phyloP scores from a whole-genome alignment of 768 basidiomycete species.

The Macrolepiota dolichaula region DNA sequence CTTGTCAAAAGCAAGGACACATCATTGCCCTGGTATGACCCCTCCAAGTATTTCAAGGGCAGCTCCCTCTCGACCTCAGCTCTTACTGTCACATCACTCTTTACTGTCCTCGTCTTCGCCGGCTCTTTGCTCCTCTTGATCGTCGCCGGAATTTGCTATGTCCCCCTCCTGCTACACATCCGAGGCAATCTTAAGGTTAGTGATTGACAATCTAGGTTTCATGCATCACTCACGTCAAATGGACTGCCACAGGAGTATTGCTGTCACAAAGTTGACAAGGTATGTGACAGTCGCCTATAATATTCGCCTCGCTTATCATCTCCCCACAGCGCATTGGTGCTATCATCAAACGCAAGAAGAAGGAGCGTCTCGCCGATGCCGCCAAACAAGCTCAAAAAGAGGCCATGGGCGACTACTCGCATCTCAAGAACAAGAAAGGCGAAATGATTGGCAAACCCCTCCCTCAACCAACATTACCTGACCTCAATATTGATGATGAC shows the following conservation, averaged over 20 bases:
- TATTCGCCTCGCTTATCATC: not conserved
- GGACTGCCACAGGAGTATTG: slow-evolving; percentile 74
- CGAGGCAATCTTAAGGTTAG: slow-evolving; percentile 93
- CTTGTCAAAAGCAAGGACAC: slow-evolving; percentile 33
- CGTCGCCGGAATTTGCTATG: slow-evolving; percentile 81
- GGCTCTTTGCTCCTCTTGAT: slow-evolving; percentile 81
- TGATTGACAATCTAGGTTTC: not conserved
- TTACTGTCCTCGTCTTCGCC: slow-evolving; percentile 85
- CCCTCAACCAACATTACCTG: slow-evolving; percentile 93
- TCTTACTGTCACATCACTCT: slow-evolving; percentile 84
- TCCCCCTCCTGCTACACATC: slow-evolving; percentile 94
- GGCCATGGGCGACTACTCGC: slow-evolving; percentile 86
- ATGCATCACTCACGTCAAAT: not conserved
- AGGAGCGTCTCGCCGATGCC: slow-evolving; percentile 79
- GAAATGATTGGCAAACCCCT: slow-evolving; percentile 75
- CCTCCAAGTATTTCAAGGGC: slow-evolving; percentile 76
- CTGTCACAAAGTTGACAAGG: slow-evolving; percentile 99
- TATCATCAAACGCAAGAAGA: slow-evolving; percentile 88
- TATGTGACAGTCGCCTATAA: slow-evolving; percentile 23
- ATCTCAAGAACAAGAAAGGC: slow-evolving; percentile 92
- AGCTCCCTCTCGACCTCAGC: slow-evolving; percentile 77
- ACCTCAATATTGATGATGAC: slow-evolving; percentile 83
- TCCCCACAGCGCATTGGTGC: slow-evolving; percentile 76
- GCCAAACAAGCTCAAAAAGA: slow-evolving; percentile 85
- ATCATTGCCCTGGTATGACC: slow-evolving; percentile 56